phyloP scores from a whole-genome alignment of 129 eudicot species.

The Gnaphalium uliginosum region DNA sequence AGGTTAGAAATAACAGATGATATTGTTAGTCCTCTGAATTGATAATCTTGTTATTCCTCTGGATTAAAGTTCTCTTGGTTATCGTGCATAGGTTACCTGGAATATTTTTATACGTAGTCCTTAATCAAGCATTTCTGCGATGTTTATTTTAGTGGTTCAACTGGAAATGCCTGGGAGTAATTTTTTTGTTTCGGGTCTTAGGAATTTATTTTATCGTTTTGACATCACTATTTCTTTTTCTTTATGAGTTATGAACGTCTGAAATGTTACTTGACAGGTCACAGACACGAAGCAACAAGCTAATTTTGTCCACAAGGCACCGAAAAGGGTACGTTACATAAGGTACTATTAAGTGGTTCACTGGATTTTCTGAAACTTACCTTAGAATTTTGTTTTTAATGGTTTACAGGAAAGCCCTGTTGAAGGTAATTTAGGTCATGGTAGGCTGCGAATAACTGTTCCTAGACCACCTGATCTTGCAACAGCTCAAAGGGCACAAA shows the following conservation, averaged over 20 bases:
- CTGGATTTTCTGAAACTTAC: constrained; percentile 1
- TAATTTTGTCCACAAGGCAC: constrained; percentile 70
- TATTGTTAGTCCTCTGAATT: not conserved
- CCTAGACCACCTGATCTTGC: constrained; percentile 82
- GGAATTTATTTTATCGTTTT: not conserved
- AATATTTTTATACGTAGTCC: not conserved
- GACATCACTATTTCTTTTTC: not conserved
- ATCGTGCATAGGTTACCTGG: not conserved
- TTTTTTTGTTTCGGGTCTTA: not conserved
- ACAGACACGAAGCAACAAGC: constrained; percentile 53
- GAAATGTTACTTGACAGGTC: constrained; percentile 49
- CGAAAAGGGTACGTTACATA: constrained; percentile 59
- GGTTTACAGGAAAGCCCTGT: constrained; percentile 50
- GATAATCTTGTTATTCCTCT: constrained; percentile 7
- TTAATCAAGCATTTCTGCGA: not conserved
- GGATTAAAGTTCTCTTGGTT: not conserved
- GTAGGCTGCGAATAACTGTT: constrained; percentile 65
- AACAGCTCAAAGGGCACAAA: constrained; percentile 86
- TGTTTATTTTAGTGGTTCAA: not conserved
- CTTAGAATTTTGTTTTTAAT: constrained; percentile 19
- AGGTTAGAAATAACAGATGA: constrained; percentile 42
- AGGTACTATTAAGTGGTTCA: not conserved
- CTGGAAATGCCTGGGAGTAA: not conserved
- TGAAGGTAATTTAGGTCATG: constrained; percentile 33
- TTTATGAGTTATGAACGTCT: constrained; percentile 22